phyloP scores from a whole-genome alignment of 345 rosid species.

The Mangifera indica region DNA sequence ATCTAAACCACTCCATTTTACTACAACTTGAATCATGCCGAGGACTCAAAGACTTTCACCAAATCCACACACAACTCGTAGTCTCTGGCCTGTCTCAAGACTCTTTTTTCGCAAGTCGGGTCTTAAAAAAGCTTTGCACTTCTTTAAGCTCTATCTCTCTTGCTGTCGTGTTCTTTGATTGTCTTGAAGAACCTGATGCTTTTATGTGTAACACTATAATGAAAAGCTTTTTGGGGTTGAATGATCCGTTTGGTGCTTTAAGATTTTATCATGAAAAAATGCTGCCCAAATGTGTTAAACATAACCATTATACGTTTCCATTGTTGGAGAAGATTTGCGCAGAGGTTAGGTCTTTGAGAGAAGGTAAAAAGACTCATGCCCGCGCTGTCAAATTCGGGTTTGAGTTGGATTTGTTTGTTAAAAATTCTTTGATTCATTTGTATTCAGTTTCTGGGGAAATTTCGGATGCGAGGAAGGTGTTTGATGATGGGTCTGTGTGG shows the following conservation, averaged over 20 bases:
- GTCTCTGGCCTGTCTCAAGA: constrained; percentile 44
- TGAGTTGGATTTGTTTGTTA: constrained; percentile 43
- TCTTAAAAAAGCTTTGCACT: constrained; percentile 56
- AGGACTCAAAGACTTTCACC: constrained; percentile 37
- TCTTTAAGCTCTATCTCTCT: constrained; percentile 35
- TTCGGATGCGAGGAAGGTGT: constrained; percentile 37
- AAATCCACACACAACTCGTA: constrained; percentile 45
- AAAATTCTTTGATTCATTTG: constrained; percentile 46
- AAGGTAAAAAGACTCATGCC: constrained; percentile 41
- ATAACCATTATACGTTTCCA: constrained; percentile 63
- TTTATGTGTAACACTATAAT: constrained; percentile 60
- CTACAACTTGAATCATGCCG: constrained; percentile 41
- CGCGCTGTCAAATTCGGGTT: constrained; percentile 36
- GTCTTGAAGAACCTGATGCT: constrained; percentile 50
- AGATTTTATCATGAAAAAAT: constrained; percentile 51
- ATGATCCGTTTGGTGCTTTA: constrained; percentile 43
- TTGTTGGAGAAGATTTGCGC: constrained; percentile 50
- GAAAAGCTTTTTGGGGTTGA: constrained; percentile 33
- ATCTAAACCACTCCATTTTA: constrained; percentile 39
- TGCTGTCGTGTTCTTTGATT: constrained; percentile 42
- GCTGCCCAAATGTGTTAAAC: constrained; percentile 45
- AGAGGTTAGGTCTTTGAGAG: constrained; percentile 37
- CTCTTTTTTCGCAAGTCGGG: constrained; percentile 48
- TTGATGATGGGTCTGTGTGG: constrained; percentile 38
- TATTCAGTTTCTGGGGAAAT: constrained; percentile 40